Conservation (phyloP, 331 rosid species). For the Stylosanthes scabra region DNA sequence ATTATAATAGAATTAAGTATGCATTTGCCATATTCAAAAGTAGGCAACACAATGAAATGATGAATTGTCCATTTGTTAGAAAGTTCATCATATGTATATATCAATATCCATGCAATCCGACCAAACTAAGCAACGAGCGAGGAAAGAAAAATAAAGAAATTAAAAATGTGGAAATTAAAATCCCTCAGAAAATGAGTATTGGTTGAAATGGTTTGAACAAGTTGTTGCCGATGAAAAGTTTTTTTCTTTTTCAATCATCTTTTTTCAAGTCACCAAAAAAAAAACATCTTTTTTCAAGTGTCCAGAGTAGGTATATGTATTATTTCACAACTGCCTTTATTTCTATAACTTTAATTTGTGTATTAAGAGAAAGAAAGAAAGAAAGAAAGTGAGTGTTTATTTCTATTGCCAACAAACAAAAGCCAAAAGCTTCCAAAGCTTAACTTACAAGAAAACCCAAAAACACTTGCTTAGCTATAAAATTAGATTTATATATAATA, state of each 20-base stretch:
- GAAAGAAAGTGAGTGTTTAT: slow-evolving; percentile 35
- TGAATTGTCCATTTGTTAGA: slow-evolving; percentile 43
- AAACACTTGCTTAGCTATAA: neutral
- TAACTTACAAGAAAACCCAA: slow-evolving; percentile 49
- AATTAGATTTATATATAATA: neutral
- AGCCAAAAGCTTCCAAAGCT: slow-evolving; percentile 48
- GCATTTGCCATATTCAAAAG: slow-evolving; percentile 38
- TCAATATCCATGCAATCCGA: slow-evolving; percentile 28
- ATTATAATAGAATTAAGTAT: neutral
- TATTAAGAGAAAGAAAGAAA: slow-evolving; percentile 40
- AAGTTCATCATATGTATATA: slow-evolving; percentile 29
- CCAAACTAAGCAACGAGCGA: slow-evolving; percentile 31
- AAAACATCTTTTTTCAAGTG: slow-evolving; percentile 32
- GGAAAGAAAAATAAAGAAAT: neutral
- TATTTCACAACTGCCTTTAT: slow-evolving; percentile 47
- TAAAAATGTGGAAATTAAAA: slow-evolving; percentile 22
- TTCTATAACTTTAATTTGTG: slow-evolving; percentile 30
- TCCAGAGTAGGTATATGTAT: slow-evolving; percentile 32
- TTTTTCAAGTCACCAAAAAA: slow-evolving; percentile 34
- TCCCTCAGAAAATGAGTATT: slow-evolving; percentile 11
- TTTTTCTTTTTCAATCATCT: neutral
- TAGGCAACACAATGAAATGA: neutral
- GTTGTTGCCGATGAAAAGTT: slow-evolving; percentile 27
- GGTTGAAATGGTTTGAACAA: slow-evolving; percentile 30
- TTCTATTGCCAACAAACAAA: slow-evolving; percentile 38